Percentiles rank a stretch among this genome's conserved stretches.
phyloP scores from a whole-genome alignment of 192 early-diverging fungal genomes.

The Spizellomyces punctatus region DNA sequence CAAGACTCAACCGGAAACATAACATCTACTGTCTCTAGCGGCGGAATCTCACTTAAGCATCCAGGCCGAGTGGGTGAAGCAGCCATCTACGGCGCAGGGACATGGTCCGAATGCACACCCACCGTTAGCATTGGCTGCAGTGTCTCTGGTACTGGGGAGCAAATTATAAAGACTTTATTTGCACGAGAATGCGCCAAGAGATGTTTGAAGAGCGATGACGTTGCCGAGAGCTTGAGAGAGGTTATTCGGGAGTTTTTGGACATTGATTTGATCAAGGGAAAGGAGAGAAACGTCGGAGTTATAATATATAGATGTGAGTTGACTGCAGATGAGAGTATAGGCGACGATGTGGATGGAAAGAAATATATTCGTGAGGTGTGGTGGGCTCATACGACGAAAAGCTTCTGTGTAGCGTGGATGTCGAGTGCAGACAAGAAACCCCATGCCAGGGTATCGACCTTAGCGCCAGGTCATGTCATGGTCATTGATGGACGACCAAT shows the following conservation, averaged over 20 bases:
- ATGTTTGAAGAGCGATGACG: not conserved
- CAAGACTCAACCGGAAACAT: conserved; percentile 66
- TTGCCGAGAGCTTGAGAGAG: not conserved
- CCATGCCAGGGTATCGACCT: conserved; percentile 18
- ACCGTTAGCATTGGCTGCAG: conserved; percentile 62
- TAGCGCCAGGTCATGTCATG: not conserved
- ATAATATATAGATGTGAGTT: not conserved
- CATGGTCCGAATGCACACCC: conserved; percentile 66
- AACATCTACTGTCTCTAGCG: conserved; percentile 78
- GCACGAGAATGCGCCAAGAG: conserved; percentile 57
- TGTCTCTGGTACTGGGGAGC: conserved; percentile 76
- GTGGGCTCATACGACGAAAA: conserved; percentile 71
- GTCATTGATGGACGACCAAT: not conserved
- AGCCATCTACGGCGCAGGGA: conserved; percentile 79
- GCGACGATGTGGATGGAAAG: no score
- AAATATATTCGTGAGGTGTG: conserved; percentile 38
- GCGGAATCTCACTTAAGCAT: conserved; percentile 82
- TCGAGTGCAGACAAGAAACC: conserved; percentile 16
- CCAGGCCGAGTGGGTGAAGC: conserved; percentile 88
- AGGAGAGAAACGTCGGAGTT: not conserved
- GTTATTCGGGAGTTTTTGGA: not conserved
- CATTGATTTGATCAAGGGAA: not conserved
- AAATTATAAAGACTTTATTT: conserved; percentile 76
- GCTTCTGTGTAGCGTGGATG: conserved; percentile 57
- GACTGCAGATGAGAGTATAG: not conserved